These are phyloP conservation scores for Dioscorea cayenensis DNA, from an alignment of 116 monocot genomes.

Conservation along the genomic window DNA sequence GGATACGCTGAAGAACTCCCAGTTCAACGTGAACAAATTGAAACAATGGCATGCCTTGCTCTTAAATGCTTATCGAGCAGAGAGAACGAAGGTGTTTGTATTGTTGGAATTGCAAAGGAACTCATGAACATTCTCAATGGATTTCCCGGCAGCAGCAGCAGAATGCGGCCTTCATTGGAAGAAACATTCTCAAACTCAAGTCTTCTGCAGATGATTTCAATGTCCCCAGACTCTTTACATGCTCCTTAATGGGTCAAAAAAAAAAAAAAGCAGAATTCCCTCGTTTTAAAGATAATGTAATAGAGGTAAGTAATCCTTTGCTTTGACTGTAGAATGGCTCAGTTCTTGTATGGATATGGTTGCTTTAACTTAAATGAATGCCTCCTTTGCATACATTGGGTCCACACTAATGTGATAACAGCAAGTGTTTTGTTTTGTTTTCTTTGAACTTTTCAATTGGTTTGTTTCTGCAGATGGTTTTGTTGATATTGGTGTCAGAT, in stretches of 20 bases:
- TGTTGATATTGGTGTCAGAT: too few species aligned
- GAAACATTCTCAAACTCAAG: slow-evolving; percentile 79
- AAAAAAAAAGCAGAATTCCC: too few species aligned
- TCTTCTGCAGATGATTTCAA: slow-evolving; percentile 83
- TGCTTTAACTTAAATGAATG: too few species aligned
- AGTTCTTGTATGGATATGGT: too few species aligned
- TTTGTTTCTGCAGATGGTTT: too few species aligned
- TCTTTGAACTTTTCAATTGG: too few species aligned
- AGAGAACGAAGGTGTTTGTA: slow-evolving; percentile 15
- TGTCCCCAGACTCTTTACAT: slow-evolving; percentile 59
- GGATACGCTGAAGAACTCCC: slow-evolving; percentile 22
- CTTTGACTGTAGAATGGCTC: too few species aligned
- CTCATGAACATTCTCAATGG: slow-evolving; percentile 31
- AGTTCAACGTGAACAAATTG: slow-evolving; percentile 44
- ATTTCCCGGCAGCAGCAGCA: slow-evolving; percentile 18
- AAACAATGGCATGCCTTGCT: slow-evolving; percentile 42
- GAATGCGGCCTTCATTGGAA: slow-evolving; percentile 32
- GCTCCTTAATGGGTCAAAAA: slow-evolving; percentile 6
- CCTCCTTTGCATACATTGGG: too few species aligned
- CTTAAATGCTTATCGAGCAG: slow-evolving; percentile 33
- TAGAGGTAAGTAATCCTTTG: too few species aligned
- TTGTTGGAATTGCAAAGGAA: slow-evolving; percentile 53
- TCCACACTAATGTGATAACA: too few species aligned
- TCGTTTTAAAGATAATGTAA: too few species aligned
- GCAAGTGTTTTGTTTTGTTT: too few species aligned